Evolutionary conservation across 1,284 basidiomycete species (phyloP).

Genomic region (Tilletia indica): DNA sequence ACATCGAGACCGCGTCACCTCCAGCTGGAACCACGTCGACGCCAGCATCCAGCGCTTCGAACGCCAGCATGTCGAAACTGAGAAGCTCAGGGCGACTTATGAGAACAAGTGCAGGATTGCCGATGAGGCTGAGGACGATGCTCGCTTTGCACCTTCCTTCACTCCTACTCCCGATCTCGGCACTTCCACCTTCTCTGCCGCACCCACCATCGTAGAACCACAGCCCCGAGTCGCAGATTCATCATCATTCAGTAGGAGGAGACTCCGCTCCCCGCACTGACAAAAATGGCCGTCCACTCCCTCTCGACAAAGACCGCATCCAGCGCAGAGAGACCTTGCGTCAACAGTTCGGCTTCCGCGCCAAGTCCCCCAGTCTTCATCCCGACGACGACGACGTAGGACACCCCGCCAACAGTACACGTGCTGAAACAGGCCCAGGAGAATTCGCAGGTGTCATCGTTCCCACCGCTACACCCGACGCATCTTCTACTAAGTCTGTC

Average conservation of each 20-base stretch:
- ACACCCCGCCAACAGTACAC: constrained; percentile 8
- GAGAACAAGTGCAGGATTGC: constrained; percentile 49
- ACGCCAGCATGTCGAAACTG: constrained; percentile 40
- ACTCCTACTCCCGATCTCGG: neutral
- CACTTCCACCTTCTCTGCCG: neutral
- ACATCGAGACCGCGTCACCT: constrained; percentile 37
- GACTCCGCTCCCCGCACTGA: neutral
- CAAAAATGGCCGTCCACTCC: neutral
- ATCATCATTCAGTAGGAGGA: neutral
- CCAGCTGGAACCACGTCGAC: constrained; percentile 49
- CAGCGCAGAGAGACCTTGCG: constrained; percentile 51
- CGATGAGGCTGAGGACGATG: constrained; percentile 54
- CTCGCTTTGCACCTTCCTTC: constrained; percentile 41
- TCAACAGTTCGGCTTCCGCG: constrained; percentile 52
- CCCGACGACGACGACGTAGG: neutral
- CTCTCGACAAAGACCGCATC: constrained; percentile 37
- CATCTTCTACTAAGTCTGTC: constrained; percentile 17
- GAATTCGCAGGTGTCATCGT: constrained; percentile 33
- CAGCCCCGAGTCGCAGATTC: neutral
- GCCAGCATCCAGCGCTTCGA: constrained; percentile 38
- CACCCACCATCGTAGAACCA: neutral
- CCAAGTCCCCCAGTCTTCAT: constrained; percentile 29
- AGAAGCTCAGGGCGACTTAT: constrained; percentile 42
- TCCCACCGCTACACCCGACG: constrained; percentile 28
- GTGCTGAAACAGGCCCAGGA: constrained; percentile 1